A percentile compares a stretch with the other conserved stretches of the same genome.
These are phyloP conservation scores for Alternaria brassicicola DNA, from an alignment of 2,329 filamentous ascomycete species.

Conservation along the genomic window DNA sequence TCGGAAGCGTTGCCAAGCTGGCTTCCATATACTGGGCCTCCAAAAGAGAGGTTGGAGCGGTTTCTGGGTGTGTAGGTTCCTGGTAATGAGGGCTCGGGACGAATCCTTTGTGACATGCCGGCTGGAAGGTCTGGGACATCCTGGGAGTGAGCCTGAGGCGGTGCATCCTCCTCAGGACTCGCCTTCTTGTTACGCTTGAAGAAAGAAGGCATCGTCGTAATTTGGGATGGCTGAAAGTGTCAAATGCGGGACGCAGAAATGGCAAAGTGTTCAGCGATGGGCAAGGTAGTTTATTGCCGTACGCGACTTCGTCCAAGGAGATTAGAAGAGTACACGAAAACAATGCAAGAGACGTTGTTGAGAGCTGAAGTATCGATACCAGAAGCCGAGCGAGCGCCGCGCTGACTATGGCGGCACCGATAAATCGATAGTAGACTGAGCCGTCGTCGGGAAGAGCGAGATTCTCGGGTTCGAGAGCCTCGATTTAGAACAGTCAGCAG, in stretches of 20 bases:
- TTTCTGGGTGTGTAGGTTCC: constrained; percentile 6
- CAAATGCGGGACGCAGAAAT: background rate
- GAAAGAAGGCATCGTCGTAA: constrained; percentile 8
- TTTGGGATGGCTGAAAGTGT: background rate
- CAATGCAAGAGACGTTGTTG: constrained; percentile 2
- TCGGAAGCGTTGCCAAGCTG: constrained; percentile 5
- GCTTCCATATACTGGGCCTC: background rate
- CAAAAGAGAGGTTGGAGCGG: constrained; percentile 11
- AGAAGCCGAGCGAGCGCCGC: constrained; percentile 8
- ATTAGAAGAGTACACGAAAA: background rate
- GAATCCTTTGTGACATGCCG: constrained; percentile 11
- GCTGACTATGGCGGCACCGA: constrained; percentile 12
- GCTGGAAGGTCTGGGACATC: constrained; percentile 11
- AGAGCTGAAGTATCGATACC: constrained; percentile 12
- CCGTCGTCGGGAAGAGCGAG: constrained; percentile 12
- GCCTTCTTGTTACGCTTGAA: constrained; percentile 16
- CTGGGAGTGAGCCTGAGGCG: constrained; percentile 4
- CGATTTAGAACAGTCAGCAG: constrained; percentile 14
- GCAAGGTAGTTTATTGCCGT: constrained; percentile 16
- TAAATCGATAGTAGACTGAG: constrained; percentile 13
- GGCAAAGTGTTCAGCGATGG: background rate
- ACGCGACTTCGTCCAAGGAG: background rate
- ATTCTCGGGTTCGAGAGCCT: constrained; percentile 6
- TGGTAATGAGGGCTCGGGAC: background rate
- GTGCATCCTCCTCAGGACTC: background rate